A percentile compares a stretch with the other conserved stretches of the same genome.
Conservation (phyloP, 2,329 filamentous ascomycete genomes). For the Phyllosticta citrichinensis region DNA sequence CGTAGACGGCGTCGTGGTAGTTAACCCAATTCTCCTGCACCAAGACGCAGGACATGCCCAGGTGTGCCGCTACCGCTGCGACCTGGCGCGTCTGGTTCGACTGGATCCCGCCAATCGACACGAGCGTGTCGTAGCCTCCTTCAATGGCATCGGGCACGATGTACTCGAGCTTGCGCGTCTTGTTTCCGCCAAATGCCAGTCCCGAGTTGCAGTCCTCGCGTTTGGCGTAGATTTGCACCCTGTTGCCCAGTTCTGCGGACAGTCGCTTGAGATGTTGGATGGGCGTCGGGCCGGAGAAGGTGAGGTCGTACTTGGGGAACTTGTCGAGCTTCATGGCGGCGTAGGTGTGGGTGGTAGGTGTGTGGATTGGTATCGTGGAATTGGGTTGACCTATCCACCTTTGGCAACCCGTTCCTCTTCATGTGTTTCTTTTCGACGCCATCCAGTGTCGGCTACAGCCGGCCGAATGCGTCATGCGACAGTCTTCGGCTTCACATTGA, state of each 20-base stretch:
- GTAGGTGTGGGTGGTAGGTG: background rate
- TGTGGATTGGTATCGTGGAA: background rate
- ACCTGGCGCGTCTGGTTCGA: slow-evolving; percentile 62
- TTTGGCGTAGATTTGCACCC: slow-evolving; percentile 58
- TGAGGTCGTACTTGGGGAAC: slow-evolving; percentile 27
- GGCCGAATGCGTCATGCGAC: background rate
- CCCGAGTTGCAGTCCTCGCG: slow-evolving; percentile 62
- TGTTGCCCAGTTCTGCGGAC: slow-evolving; percentile 48
- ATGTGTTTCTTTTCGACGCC: background rate
- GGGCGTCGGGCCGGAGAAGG: slow-evolving; percentile 59
- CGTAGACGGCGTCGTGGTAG: slow-evolving; percentile 49
- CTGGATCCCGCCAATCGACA: slow-evolving; percentile 59
- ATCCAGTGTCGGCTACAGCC: background rate
- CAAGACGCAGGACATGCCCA: slow-evolving; percentile 46
- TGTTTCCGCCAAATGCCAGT: slow-evolving; percentile 59
- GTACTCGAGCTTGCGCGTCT: slow-evolving; percentile 61
- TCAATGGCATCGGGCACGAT: slow-evolving; percentile 53
- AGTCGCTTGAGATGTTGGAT: slow-evolving; percentile 59
- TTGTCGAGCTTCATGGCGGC: slow-evolving; percentile 10
- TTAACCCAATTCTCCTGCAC: slow-evolving; percentile 63
- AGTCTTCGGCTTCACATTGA: background rate
- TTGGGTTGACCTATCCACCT: background rate
- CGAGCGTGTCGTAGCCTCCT: slow-evolving; percentile 49
- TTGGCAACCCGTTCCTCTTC: background rate
- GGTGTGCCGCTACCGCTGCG: slow-evolving; percentile 49